Percentiles rank a stretch among this genome's conserved stretches.
Evolutionary conservation across 306 rosid species (phyloP).

Genomic region (peach (Prunus persica)): DNA sequence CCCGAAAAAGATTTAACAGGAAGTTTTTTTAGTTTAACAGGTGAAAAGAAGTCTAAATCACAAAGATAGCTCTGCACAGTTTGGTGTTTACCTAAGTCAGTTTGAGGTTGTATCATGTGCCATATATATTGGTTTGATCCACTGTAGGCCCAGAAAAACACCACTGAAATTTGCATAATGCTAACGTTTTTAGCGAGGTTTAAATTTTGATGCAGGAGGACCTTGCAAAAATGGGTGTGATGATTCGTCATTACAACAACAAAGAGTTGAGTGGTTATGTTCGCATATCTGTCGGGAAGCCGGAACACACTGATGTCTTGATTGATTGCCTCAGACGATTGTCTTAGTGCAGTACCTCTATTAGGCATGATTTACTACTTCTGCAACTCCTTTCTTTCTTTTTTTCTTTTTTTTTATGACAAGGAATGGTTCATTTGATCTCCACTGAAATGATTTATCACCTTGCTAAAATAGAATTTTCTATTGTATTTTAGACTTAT

Average conservation of each 20-base stretch:
- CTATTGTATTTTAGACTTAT: no score
- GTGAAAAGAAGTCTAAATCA: no score
- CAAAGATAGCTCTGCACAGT: background rate
- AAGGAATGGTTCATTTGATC: no score
- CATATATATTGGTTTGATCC: background rate
- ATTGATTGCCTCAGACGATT: conserved; percentile 64
- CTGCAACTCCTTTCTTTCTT: no score
- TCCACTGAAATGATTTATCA: no score
- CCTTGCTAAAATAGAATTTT: no score
- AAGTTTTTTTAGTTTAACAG: no score
- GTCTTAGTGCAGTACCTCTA: conserved; percentile 13
- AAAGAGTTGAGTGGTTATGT: conserved; percentile 88
- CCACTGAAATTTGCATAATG: background rate
- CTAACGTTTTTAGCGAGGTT: background rate
- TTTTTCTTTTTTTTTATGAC: no score
- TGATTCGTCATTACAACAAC: conserved; percentile 90
- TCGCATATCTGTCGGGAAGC: conserved; percentile 94
- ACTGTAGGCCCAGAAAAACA: background rate
- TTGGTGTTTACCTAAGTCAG: background rate
- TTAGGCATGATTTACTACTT: no score
- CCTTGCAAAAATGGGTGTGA: conserved; percentile 91
- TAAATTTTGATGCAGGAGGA: conserved; percentile 54
- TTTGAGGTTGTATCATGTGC: no score
- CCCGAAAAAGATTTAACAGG: no score
- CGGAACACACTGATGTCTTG: conserved; percentile 69